Evolutionary conservation across 1,284 basidiomycete species (phyloP), one percentile per base, ranked within the genome.

Genomic region (Leccinum solheimii): DNA sequence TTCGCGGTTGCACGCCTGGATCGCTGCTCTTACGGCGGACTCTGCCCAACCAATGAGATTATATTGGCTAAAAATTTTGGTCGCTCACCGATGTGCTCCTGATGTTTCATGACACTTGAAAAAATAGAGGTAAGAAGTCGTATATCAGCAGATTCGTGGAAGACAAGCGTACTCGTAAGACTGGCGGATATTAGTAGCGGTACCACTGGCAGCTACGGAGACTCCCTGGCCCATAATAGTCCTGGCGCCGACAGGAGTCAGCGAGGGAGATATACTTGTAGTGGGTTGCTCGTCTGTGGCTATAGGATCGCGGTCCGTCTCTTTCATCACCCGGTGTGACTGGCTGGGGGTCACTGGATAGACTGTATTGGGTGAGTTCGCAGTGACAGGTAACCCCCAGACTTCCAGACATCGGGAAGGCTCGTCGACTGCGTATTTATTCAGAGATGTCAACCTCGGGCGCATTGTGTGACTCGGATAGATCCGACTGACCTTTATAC

Each of bases 71-170:
- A 34, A n/a, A 2, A 5, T 27, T 19, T 2, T 19, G 7, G 10
- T 38, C 6, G 13, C 59, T 58, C 11, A 59, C 59, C n/a, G 26
- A 61, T 61, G 40, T 59, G 36, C 16, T 11, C 38, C 19, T 43
- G 40, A 43, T 51, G 13, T 38, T 59, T 48, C 19, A 54, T 14
- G 1, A 38, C 27, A 59, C 52, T 53, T 13, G 19, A 53, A 53
- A 34, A 8, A 9, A 10, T 36, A 19, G 7, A 19, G 32, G 32
- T 53, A 23, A 53, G 50, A 40, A 16, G 38, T 8, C 8, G 16
- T n/a, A 1, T 40, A 40, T 10, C 16, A 40, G 38, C 16, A 40
- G 38, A 40, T 40, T n/a, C 16, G 19, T 6, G 19, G 19, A 14
- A 36, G 30, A 27, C 2, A 27, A 43, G 30, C 56, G 5, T 57